These are phyloP conservation scores for Cladophialophora immunda DNA, from an alignment of 2,329 filamentous ascomycete genomes.

Conservation along the genomic window DNA sequence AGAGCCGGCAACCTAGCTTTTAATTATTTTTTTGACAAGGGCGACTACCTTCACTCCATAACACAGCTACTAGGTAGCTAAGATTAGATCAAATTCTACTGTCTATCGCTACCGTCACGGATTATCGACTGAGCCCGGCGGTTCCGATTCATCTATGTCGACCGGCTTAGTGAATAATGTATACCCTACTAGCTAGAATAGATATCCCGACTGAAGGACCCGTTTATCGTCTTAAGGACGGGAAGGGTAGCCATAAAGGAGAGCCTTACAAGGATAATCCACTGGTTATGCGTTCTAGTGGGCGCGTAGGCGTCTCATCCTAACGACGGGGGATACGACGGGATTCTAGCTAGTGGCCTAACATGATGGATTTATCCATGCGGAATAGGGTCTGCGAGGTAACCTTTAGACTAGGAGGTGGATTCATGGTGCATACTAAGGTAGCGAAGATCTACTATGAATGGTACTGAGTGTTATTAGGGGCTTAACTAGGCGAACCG, in stretches of 20 bases:
- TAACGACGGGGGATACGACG: background rate
- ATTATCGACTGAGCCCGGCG: constrained; percentile 16
- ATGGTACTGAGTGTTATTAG: too few relatives aligned
- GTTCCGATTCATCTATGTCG: constrained; percentile 17
- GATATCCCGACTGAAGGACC: constrained; percentile 19
- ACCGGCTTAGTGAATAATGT: constrained; percentile 16
- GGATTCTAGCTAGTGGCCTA: background rate
- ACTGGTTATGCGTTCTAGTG: too few relatives aligned
- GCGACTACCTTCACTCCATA: constrained; percentile 18
- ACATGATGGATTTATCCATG: too few relatives aligned
- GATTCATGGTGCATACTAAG: too few relatives aligned
- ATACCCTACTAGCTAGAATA: constrained; percentile 10
- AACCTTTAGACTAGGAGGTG: too few relatives aligned
- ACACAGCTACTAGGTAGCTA: constrained; percentile 21
- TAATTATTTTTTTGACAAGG: too few relatives aligned
- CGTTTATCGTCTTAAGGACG: constrained; percentile 12
- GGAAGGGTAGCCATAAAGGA: constrained; percentile 7
- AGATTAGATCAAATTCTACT: constrained; percentile 24
- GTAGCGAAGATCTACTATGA: too few relatives aligned
- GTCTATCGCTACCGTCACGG: constrained; percentile 16
- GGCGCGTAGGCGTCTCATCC: constrained; percentile 8
- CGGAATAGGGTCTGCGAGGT: too few relatives aligned
- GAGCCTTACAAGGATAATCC: constrained; percentile 7
- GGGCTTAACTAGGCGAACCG: too few relatives aligned
- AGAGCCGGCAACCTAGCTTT: too few relatives aligned